These are phyloP conservation scores for Phlebopus sp. DNA, from an alignment of 1,284 basidiomycete genomes.

Conservation along the genomic window DNA sequence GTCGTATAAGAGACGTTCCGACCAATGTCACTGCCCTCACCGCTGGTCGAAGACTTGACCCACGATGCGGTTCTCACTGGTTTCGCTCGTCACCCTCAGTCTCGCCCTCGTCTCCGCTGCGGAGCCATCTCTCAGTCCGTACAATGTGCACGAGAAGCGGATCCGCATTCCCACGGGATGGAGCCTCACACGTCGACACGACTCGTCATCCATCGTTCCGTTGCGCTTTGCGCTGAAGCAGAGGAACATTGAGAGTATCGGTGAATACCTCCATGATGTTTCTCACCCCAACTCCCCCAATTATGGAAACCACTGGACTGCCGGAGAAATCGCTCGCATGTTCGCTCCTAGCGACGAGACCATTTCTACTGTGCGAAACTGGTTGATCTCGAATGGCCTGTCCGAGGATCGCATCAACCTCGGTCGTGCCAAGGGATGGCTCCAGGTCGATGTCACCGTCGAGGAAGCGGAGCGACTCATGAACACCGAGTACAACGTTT, in stretches of 20 bases:
- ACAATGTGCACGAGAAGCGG: slow-evolving; percentile 29
- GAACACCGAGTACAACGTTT: slow-evolving; percentile 22
- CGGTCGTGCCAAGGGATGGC: slow-evolving; percentile 36
- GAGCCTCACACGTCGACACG: slow-evolving; percentile 24
- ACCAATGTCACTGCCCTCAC: not conserved
- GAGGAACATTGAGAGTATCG: slow-evolving; percentile 34
- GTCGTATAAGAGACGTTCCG: slow-evolving; percentile 2
- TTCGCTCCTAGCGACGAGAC: slow-evolving; percentile 38
- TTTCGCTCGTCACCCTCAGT: slow-evolving; percentile 9
- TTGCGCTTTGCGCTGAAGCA: slow-evolving; percentile 38
- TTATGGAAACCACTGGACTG: slow-evolving; percentile 41
- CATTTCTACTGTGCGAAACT: slow-evolving; percentile 32
- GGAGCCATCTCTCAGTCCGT: slow-evolving; percentile 4
- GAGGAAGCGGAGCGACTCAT: slow-evolving; percentile 33
- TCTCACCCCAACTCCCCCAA: slow-evolving; percentile 26
- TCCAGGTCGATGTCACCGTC: slow-evolving; percentile 36
- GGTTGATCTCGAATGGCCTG: slow-evolving; percentile 36
- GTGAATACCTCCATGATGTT: slow-evolving; percentile 34
- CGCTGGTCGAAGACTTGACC: not conserved
- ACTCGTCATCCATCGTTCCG: slow-evolving; percentile 23
- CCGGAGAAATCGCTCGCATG: slow-evolving; percentile 33
- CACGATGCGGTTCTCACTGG: slow-evolving; percentile 4
- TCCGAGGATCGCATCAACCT: slow-evolving; percentile 27
- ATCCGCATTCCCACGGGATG: slow-evolving; percentile 27
- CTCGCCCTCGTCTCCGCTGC: slow-evolving; percentile 6